Evolutionary conservation across 169 alveolate genomes (phyloP).

Genomic region (Plasmodium knowlesi): DNA sequence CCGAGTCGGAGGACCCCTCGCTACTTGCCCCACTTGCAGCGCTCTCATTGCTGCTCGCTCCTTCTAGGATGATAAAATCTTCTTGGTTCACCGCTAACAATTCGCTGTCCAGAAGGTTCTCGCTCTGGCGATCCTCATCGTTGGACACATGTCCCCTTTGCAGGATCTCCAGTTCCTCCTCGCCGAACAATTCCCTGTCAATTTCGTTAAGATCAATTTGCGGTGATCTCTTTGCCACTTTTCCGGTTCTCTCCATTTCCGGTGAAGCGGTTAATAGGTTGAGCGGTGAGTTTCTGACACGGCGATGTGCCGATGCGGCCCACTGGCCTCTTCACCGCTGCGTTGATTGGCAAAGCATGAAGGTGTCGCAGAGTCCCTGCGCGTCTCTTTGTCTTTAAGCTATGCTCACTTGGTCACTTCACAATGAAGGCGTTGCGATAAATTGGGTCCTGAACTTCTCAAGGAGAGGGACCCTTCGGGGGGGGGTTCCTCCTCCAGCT

Average conservation of each 20-base stretch:
- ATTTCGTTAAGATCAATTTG: conserved; percentile 27
- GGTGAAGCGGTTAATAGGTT: background rate
- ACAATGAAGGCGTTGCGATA: background rate
- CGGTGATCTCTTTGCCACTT: background rate
- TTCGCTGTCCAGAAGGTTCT: background rate
- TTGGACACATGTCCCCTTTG: background rate
- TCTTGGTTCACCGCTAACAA: background rate
- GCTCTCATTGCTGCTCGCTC: background rate
- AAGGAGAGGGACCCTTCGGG: background rate
- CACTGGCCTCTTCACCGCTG: background rate
- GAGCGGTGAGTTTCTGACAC: background rate
- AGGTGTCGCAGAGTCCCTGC: background rate
- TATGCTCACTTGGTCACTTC: background rate
- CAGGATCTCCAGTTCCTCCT: conserved; percentile 52
- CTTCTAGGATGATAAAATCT: conserved; percentile 34
- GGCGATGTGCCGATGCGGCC: background rate
- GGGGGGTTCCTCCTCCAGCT: background rate
- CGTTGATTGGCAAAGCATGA: background rate
- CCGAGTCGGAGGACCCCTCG: background rate
- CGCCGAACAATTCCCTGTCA: conserved; percentile 58
- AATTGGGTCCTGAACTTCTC: background rate
- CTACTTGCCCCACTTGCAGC: background rate
- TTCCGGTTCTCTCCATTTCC: conserved; percentile 4
- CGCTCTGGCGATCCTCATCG: conserved; percentile 12
- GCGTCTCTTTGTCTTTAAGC: background rate